Percentiles rank a stretch among this genome's conserved stretches.
phyloP scores from a whole-genome alignment of 1,284 basidiomycete species.

The Exobasidium cylindrosporum region DNA sequence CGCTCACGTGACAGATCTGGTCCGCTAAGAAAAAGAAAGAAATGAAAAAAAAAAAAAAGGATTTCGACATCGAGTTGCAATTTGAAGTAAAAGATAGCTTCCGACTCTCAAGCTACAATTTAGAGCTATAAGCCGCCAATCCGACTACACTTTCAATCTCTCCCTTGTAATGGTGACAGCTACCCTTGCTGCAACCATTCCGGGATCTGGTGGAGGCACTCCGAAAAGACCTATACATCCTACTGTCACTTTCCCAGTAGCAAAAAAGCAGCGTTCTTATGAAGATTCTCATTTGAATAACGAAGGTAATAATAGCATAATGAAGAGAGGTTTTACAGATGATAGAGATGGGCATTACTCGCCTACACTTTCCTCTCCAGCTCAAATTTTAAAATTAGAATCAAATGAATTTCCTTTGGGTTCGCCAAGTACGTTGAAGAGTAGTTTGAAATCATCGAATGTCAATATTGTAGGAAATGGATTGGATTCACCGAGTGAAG shows the following conservation, averaged over 20 bases:
- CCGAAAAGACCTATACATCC: not conserved
- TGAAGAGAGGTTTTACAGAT: too few species aligned
- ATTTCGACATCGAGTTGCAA: too few species aligned
- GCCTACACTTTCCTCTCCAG: not conserved
- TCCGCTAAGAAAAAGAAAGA: too few species aligned
- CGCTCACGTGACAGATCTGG: too few species aligned
- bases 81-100: too few species aligned
- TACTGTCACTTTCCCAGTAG: not conserved
- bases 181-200: not conserved
- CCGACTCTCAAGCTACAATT: too few species aligned
- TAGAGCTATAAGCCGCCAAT: too few species aligned
- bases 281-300: not conserved
- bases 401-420: not conserved
- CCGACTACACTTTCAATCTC: not conserved
- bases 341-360: not conserved
- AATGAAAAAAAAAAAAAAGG: too few species aligned
- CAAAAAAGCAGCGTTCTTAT: not conserved
- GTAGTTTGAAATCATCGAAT: slow-evolving; percentile 1
- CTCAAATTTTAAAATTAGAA: not conserved
- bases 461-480: not conserved
- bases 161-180: not conserved
- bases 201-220: not conserved
- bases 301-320: not conserved
- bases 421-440: not conserved
- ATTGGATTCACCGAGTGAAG: slow-evolving; percentile 10